Percentiles rank a stretch among this genome's conserved stretches.
phyloP scores from a whole-genome alignment of 345 rosid genomes.

The Salix caprea region DNA sequence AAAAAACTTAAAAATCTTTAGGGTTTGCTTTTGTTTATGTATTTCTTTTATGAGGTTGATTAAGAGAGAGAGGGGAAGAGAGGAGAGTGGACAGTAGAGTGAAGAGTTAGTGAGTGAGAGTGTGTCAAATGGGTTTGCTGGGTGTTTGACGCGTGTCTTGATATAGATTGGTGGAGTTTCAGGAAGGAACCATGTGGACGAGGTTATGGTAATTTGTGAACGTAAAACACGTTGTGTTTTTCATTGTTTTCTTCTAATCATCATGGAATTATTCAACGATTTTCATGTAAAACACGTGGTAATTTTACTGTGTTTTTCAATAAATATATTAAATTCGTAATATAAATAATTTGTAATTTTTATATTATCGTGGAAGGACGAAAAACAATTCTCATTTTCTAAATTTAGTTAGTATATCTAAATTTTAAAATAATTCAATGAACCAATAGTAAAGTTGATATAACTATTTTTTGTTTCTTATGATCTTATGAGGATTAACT shows the following conservation, averaged over 20 bases:
- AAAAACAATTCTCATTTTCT: too few species aligned
- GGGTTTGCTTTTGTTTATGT: background rate
- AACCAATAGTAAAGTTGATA: too few species aligned
- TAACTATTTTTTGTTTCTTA: too few species aligned
- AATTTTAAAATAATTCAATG: too few species aligned
- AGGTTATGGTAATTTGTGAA: background rate
- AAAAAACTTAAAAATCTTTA: background rate
- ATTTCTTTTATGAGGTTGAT: background rate
- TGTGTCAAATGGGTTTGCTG: background rate
- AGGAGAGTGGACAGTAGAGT: background rate
- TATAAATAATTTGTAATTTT: too few species aligned
- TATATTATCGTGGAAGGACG: too few species aligned
- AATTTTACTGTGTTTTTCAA: too few species aligned
- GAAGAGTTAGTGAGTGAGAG: background rate
- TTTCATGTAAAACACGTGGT: too few species aligned
- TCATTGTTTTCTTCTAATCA: background rate
- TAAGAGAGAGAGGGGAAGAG: background rate
- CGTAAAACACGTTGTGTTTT: background rate
- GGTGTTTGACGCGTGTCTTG: constrained; percentile 17
- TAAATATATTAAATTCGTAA: too few species aligned
- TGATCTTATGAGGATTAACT: too few species aligned
- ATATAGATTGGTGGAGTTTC: background rate
- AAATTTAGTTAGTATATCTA: too few species aligned
- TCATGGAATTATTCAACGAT: too few species aligned
- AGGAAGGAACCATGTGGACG: background rate